These are phyloP conservation scores for Boletellus ananiceps DNA, from an alignment of 768 basidiomycete species.

Conservation along the genomic window DNA sequence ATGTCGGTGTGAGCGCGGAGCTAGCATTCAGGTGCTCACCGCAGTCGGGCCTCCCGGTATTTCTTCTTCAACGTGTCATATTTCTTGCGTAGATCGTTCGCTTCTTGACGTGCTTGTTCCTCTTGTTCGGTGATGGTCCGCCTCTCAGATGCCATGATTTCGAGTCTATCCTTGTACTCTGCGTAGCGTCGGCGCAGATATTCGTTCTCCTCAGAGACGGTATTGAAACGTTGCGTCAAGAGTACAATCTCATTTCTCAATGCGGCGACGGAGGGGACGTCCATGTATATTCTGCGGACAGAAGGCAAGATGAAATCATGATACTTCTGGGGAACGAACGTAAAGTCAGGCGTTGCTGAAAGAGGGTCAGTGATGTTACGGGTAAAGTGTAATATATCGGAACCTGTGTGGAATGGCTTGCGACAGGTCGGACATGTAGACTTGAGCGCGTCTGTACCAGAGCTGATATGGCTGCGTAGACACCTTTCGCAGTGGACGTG, in stretches of 20 bases:
- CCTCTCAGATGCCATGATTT: constrained; percentile 32
- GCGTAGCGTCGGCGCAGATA: constrained; percentile 43
- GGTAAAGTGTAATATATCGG: constrained; percentile 8
- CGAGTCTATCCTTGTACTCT: constrained; percentile 32
- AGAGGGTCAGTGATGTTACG: neutral
- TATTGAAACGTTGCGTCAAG: constrained; percentile 37
- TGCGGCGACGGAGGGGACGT: constrained; percentile 28
- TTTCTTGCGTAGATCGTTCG: constrained; percentile 35
- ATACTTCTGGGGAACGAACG: constrained; percentile 51
- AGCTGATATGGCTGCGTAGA: constrained; percentile 35
- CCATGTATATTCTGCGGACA: constrained; percentile 53
- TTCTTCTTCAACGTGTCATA: constrained; percentile 30
- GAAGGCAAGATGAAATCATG: constrained; percentile 54
- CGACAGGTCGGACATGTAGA: constrained; percentile 60
- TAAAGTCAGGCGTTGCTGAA: constrained; percentile 45
- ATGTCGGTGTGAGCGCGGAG: neutral
- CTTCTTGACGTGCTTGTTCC: constrained; percentile 36
- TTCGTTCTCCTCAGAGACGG: constrained; percentile 39
- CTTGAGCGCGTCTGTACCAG: constrained; percentile 31
- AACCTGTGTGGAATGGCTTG: constrained; percentile 51
- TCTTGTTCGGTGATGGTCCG: constrained; percentile 26
- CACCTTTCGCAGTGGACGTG: constrained; percentile 65
- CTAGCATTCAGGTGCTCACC: constrained; percentile 8
- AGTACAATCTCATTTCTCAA: constrained; percentile 32
- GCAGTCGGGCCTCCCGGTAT: constrained; percentile 11